phyloP scores from a whole-genome alignment of 768 basidiomycete genomes.

The Sarcodon sp. region DNA sequence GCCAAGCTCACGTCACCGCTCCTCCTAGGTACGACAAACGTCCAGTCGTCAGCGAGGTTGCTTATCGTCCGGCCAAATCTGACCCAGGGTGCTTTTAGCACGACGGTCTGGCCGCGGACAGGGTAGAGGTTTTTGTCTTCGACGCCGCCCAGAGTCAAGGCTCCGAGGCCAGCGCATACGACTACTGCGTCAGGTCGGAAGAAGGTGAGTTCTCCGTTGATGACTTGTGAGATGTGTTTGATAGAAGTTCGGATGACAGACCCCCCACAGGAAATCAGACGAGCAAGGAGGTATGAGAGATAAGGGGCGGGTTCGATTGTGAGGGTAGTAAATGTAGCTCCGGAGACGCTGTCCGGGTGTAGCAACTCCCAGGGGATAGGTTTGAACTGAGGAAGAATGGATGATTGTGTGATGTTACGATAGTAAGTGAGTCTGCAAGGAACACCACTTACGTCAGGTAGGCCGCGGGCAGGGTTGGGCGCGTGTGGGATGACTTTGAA shows the following conservation, averaged over 20 bases:
- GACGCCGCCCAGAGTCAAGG: slow-evolving; percentile 36
- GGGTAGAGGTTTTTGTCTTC: slow-evolving; percentile 36
- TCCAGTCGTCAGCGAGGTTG: slow-evolving; percentile 24
- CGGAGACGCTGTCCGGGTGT: slow-evolving; percentile 27
- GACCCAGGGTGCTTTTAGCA: slow-evolving; percentile 37
- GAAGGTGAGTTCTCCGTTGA: slow-evolving; percentile 37
- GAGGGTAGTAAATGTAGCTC: slow-evolving; percentile 51
- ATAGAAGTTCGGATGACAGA: slow-evolving; percentile 41
- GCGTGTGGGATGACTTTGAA: slow-evolving; percentile 26
- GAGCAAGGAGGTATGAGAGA: slow-evolving; percentile 46
- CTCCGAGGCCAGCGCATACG: slow-evolving; percentile 58
- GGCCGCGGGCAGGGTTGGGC: slow-evolving; percentile 18
- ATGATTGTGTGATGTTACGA: background rate
- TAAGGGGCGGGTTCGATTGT: slow-evolving; percentile 57
- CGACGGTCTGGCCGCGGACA: slow-evolving; percentile 30
- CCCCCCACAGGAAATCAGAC: slow-evolving; percentile 53
- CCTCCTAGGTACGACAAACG: slow-evolving; percentile 54
- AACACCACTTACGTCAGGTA: slow-evolving; percentile 19
- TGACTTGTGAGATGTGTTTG: slow-evolving; percentile 57
- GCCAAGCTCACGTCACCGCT: slow-evolving; percentile 31
- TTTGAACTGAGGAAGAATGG: slow-evolving; percentile 19
- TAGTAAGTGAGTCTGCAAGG: background rate
- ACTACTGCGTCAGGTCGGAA: slow-evolving; percentile 39
- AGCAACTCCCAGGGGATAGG: slow-evolving; percentile 27
- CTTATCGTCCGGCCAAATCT: slow-evolving; percentile 35